Evolutionary conservation across 768 basidiomycete species (phyloP).

Genomic region (Podaxis mareebaensis): DNA sequence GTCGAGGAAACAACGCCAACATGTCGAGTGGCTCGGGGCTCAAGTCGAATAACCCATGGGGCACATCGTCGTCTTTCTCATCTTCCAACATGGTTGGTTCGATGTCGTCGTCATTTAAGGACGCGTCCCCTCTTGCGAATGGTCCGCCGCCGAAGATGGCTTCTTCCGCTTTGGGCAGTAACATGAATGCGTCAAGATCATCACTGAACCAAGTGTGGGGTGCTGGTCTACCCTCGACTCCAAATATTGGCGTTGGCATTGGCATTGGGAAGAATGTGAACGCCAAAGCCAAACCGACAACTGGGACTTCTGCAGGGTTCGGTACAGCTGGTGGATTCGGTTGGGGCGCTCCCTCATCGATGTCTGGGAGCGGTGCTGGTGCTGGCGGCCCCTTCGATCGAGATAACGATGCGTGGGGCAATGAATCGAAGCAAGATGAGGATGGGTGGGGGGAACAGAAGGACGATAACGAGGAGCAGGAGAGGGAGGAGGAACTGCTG

Average conservation of each 20-base stretch:
- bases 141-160: slow-evolving; percentile 1
- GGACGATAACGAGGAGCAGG: background rate
- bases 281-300: slow-evolving; percentile 10
- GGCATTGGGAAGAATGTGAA: slow-evolving; percentile 4
- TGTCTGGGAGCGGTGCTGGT: background rate
- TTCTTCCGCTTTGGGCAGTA: background rate
- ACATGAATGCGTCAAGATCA: background rate
- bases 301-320: background rate
- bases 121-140: slow-evolving; percentile 1
- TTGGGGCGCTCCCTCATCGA: slow-evolving; percentile 4
- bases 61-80: background rate
- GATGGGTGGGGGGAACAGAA: background rate
- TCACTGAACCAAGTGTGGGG: slow-evolving; percentile 6
- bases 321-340: slow-evolving; percentile 9
- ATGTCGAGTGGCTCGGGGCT: background rate
- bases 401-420: background rate
- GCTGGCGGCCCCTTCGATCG: background rate
- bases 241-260: background rate
- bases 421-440: background rate
- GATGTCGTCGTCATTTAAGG: slow-evolving; percentile 3
- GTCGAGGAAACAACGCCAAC: background rate
- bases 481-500: slow-evolving; percentile 4
- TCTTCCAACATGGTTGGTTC: background rate
- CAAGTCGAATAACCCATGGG: slow-evolving; percentile 5
- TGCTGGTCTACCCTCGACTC: background rate